Evolutionary conservation across 1,284 basidiomycete species (phyloP), one percentile per base, ranked within the genome.

Genomic region (Fomitopsis schrenkii): DNA sequence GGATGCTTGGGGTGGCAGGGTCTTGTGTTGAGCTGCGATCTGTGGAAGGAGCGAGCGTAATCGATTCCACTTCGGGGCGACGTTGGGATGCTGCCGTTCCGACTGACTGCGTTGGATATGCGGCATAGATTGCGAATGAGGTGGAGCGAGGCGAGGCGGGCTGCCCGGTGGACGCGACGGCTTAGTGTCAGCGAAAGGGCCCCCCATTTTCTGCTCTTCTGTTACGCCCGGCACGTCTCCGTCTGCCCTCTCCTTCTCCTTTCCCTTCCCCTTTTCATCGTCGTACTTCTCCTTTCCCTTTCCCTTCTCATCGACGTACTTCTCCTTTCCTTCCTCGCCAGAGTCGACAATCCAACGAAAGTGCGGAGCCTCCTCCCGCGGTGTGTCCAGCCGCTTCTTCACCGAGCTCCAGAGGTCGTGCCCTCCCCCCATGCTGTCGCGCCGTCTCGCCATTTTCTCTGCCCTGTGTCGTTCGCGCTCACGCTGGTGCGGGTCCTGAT

Each of bases 31-130:
- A 17, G 73, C 73, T 14, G 74, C 76, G 59, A 89, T 75, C 44
- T 81, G 77, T 9, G 90, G 88, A n/a, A 92, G 68, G 28, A 91
- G 74, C 7, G 85, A 84, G 35, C 85, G 85, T 36, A 92, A 71
- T 42, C 81, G 81, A 46, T 76, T 75, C 90, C 90, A 92, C 64
- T 78, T 84, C 9, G 77, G 68, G 30, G 68, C 65, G 6, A 65
- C 59, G 35, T 63, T 63, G 30, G 66, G 66, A 48, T 58, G 30
- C 30, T 46, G 30, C 38, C 41, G 17, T 8, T 55, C 56, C 9
- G 40, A 35, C 19, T 59, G 52, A 17, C 64, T 63, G 38, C 54
- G 55, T 58, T 71, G 69, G 40, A 76, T 72, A 59, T 80, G 73
- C 28, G 84, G 80, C 56, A 81, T 75, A 0, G 86, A 84, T 14